These are phyloP conservation scores for Parastagonospora nodorum DNA, from an alignment of 2,329 filamentous ascomycete genomes.

Conservation along the genomic window DNA sequence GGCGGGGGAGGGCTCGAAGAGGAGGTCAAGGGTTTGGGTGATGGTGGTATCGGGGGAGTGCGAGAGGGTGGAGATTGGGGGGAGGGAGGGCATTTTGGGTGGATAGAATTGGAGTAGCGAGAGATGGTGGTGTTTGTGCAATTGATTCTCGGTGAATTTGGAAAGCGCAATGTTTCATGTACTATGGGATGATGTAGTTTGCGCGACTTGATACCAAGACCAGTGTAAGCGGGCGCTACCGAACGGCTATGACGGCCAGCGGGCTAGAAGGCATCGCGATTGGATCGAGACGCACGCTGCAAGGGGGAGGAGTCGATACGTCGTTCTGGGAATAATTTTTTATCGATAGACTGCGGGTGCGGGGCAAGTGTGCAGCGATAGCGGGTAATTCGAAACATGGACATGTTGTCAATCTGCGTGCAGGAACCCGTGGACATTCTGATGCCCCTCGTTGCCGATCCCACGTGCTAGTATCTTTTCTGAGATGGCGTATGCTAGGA, in stretches of 20 bases:
- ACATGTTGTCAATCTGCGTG: too few species aligned
- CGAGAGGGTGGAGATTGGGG: slow-evolving; percentile 62
- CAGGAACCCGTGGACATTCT: too few species aligned
- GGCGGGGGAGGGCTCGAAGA: slow-evolving; percentile 81
- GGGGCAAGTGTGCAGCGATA: slow-evolving; percentile 9
- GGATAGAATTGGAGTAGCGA: neutral
- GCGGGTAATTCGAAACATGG: neutral
- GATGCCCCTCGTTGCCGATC: too few species aligned
- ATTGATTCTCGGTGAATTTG: neutral
- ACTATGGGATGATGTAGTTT: neutral
- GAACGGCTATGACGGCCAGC: slow-evolving; percentile 23
- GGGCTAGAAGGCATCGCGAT: neutral
- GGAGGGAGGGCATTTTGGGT: slow-evolving; percentile 52
- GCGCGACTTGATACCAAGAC: neutral
- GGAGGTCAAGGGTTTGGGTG: slow-evolving; percentile 68
- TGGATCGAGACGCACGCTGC: slow-evolving; percentile 27
- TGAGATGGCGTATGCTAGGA: too few species aligned
- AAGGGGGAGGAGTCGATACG: slow-evolving; percentile 20
- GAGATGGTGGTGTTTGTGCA: slow-evolving; percentile 3
- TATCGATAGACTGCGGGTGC: slow-evolving; percentile 7
- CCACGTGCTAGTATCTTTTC: too few species aligned
- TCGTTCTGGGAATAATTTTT: neutral
- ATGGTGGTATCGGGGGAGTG: slow-evolving; percentile 61
- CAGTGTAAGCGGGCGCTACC: slow-evolving; percentile 30
- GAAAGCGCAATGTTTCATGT: slow-evolving; percentile 2